phyloP scores from a whole-genome alignment of 2,329 filamentous ascomycete genomes.

The Fusarium napiforme region DNA sequence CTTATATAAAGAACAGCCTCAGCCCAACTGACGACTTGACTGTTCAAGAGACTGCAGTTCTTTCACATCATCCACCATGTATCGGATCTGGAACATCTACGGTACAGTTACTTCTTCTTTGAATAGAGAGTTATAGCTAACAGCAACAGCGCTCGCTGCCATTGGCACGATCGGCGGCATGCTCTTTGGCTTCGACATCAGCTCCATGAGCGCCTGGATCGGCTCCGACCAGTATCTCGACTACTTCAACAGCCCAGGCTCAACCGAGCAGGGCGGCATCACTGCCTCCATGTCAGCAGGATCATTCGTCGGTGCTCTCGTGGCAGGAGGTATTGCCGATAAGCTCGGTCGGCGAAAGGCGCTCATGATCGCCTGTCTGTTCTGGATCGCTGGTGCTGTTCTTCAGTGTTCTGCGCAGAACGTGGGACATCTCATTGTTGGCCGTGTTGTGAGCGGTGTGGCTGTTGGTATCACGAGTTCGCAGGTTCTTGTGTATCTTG shows the following conservation, averaged over 20 bases:
- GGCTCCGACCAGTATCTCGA: slow-evolving; percentile 62
- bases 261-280: slow-evolving; percentile 60
- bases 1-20: slow-evolving; percentile 32
- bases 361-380: slow-evolving; percentile 58
- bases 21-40: not conserved
- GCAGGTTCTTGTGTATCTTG: slow-evolving; percentile 75
- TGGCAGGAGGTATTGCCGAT: slow-evolving; percentile 60
- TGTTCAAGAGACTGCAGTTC: not conserved
- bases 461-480: slow-evolving; percentile 74
- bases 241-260: slow-evolving; percentile 61
- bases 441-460: slow-evolving; percentile 71
- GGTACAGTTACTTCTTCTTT: slow-evolving; percentile 36
- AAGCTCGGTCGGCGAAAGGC: slow-evolving; percentile 57
- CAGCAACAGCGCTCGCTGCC: slow-evolving; percentile 48
- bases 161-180: slow-evolving; percentile 56
- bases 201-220: slow-evolving; percentile 68
- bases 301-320: slow-evolving; percentile 58
- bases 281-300: slow-evolving; percentile 61
- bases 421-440: slow-evolving; percentile 64
- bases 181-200: slow-evolving; percentile 67
- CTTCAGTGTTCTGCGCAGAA: slow-evolving; percentile 69
- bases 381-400: slow-evolving; percentile 68
- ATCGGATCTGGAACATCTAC: slow-evolving; percentile 52
- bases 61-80: slow-evolving; percentile 43
- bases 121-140: slow-evolving; percentile 21